A percentile compares a stretch with the other conserved stretches of the same genome.
Conservation (phyloP, 805 yeast genomes). For the Lipomyces anomalus region DNA sequence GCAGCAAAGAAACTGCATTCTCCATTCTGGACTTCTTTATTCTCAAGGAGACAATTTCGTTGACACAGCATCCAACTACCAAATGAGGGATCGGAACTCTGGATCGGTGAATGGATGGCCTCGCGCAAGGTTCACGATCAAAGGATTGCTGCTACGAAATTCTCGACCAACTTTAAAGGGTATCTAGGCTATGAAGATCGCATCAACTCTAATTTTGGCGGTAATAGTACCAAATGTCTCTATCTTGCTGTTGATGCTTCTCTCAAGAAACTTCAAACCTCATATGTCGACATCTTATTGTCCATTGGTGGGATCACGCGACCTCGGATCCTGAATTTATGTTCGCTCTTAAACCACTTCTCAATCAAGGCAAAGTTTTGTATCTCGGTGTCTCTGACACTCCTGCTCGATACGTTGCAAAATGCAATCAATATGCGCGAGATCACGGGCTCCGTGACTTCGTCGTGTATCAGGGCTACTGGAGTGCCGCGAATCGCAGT, state of each 20-base stretch:
- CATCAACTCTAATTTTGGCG: constrained; percentile 3
- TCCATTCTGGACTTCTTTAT: constrained; percentile 23
- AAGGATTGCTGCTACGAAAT: too few species aligned
- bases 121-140: constrained; percentile 19
- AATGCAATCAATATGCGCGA: constrained; percentile 18
- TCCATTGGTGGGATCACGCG: constrained; percentile 29
- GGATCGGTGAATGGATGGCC: constrained; percentile 30
- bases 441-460: constrained; percentile 26
- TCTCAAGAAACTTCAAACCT: constrained; percentile 22
- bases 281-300: constrained; percentile 25
- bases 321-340: constrained; percentile 26
- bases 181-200: too few species aligned
- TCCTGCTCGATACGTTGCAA: constrained; percentile 27
- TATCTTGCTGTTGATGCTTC: constrained; percentile 5
- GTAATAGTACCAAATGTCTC: constrained; percentile 1
- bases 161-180: too few species aligned
- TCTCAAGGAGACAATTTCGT: constrained; percentile 28
- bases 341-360: constrained; percentile 21
- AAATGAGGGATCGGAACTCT: constrained; percentile 25
- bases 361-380: constrained; percentile 23
- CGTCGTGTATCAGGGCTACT: constrained; percentile 26
- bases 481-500: constrained; percentile 25
- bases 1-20: constrained; percentile 20
- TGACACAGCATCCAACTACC: constrained; percentile 27
- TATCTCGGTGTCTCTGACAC: constrained; percentile 28